Conservation (phyloP, 31 red algal species). For the Porphyra umbilicalis region DNA sequence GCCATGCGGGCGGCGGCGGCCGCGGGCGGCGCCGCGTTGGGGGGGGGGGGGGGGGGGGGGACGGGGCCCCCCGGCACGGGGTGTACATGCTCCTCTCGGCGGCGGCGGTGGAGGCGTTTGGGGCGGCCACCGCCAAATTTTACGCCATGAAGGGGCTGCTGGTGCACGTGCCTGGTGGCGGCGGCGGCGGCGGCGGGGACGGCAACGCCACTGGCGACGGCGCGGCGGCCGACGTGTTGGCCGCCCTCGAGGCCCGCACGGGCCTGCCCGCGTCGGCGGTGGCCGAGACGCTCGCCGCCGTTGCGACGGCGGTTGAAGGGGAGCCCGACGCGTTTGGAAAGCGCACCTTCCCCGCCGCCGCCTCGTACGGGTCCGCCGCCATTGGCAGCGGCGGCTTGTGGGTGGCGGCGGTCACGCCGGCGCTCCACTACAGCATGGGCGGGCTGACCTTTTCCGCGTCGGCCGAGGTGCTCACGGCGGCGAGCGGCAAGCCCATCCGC, state of each 20-base stretch:
- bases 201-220: not conserved
- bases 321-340: not conserved
- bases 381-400: not conserved
- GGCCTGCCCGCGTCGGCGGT: not conserved
- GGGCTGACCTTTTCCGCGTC: not conserved
- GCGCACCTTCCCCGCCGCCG: not conserved
- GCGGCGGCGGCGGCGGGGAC: not conserved
- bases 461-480: not conserved
- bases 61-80: not conserved
- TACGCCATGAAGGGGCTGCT: not conserved
- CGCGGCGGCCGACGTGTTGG: not conserved
- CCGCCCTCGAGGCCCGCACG: not conserved
- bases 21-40: not conserved
- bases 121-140: not conserved
- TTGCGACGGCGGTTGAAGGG: not conserved
- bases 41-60: not conserved
- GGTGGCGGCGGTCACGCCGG: not conserved
- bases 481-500: not conserved
- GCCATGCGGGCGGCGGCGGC: not conserved
- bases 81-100: not conserved
- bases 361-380: not conserved
- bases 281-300: not conserved
- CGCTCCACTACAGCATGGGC: slow-evolving; percentile 7
- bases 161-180: not conserved
- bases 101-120: not conserved